These are phyloP conservation scores for Elongisporangium undulatum DNA, from an alignment of 352 stramenopile species.

Conservation along the genomic window DNA sequence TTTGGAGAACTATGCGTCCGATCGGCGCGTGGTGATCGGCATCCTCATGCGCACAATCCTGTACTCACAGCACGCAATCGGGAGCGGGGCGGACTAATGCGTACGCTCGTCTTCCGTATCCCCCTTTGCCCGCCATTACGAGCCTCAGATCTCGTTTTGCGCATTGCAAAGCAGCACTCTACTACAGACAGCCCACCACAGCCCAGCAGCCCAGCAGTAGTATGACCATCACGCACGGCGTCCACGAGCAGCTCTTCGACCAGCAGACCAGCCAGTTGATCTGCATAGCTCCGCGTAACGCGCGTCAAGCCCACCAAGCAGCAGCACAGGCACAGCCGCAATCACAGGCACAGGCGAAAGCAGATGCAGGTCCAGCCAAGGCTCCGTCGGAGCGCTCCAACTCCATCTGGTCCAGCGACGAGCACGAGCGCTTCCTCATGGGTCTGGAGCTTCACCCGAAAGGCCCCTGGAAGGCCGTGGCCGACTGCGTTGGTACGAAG, in stretches of 20 bases:
- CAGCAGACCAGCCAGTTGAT: constrained; percentile 28
- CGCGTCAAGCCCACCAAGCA: not conserved
- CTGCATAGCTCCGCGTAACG: constrained; percentile 17
- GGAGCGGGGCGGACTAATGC: not conserved
- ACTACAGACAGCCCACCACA: constrained; percentile 4
- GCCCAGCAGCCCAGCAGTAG: constrained; percentile 2
- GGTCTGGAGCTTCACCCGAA: constrained; percentile 41
- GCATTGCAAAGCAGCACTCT: constrained; percentile 5
- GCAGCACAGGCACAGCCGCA: not conserved
- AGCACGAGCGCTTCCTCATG: constrained; percentile 44
- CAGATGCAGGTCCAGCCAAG: not conserved
- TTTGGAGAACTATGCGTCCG: not conserved
- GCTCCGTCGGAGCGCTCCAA: constrained; percentile 10
- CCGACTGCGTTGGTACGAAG: constrained; percentile 33
- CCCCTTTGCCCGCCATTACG: not conserved
- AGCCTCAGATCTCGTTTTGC: not conserved
- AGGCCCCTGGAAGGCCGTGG: constrained; percentile 43
- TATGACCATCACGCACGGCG: constrained; percentile 35
- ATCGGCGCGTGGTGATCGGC: not conserved
- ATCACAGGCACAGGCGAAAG: not conserved
- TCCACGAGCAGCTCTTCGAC: constrained; percentile 30
- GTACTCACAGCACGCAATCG: not conserved
- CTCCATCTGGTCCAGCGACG: constrained; percentile 35
- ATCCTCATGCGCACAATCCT: not conserved
- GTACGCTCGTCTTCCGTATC: not conserved